Conservation (phyloP, 2,329 filamentous ascomycete species). For the Aotearoamyces nothofagi region DNA sequence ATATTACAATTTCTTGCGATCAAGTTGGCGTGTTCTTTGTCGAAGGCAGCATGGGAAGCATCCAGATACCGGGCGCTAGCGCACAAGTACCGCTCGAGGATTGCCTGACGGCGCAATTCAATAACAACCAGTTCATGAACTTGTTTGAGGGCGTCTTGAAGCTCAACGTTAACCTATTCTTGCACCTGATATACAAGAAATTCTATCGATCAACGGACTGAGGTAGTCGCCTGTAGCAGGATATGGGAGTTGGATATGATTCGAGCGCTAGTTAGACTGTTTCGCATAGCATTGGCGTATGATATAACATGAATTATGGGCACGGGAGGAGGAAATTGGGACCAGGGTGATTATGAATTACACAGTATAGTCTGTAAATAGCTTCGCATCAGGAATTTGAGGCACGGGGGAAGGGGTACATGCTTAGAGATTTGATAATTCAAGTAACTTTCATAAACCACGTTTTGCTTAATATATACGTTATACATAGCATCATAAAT, state of each 20-base stretch:
- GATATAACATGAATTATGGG: not conserved
- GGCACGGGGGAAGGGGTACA: too few relatives aligned
- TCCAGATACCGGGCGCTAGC: slow-evolving; percentile 90
- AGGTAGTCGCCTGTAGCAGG: not conserved
- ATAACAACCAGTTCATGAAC: slow-evolving; percentile 91
- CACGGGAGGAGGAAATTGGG: not conserved
- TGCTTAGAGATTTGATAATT: too few relatives aligned
- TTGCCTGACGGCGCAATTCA: slow-evolving; percentile 89
- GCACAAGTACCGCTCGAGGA: slow-evolving; percentile 84
- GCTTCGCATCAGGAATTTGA: too few relatives aligned
- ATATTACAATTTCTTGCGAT: slow-evolving; percentile 88
- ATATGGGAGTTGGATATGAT: not conserved
- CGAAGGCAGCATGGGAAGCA: slow-evolving; percentile 79
- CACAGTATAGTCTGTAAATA: not conserved
- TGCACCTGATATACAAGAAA: slow-evolving; percentile 98
- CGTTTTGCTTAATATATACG: too few relatives aligned
- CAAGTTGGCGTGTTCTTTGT: slow-evolving; percentile 88
- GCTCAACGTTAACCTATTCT: slow-evolving; percentile 89
- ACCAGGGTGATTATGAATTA: not conserved
- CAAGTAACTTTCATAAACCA: too few relatives aligned
- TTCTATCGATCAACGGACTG: slow-evolving; percentile 73
- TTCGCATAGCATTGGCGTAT: not conserved
- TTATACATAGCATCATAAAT: too few relatives aligned
- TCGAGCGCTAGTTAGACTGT: not conserved
- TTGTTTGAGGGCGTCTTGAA: slow-evolving; percentile 75